Conservation (phyloP, 495 filamentous ascomycete genomes). For the Staphylotrichum longicolle region DNA sequence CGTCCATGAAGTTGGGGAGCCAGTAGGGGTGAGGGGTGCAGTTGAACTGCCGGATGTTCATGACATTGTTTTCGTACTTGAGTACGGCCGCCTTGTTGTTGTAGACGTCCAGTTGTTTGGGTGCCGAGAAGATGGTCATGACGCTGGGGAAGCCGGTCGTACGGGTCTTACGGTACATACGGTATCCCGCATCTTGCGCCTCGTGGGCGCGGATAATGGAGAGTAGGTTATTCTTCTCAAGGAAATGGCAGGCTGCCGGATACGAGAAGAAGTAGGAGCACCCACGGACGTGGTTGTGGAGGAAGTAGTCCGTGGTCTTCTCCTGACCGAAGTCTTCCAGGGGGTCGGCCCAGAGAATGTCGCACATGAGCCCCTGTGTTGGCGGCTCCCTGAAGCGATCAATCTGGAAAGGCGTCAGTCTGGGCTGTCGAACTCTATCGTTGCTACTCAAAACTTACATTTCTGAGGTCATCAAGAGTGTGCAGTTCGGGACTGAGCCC, state of each 20-base stretch:
- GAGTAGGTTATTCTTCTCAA: conserved; percentile 97
- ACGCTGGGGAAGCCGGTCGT: conserved; percentile 98
- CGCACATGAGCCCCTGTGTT: conserved; percentile 97
- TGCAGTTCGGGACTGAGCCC: conserved; percentile 94
- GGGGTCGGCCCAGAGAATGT: conserved; percentile 97
- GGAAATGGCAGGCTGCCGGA: conserved; percentile 93
- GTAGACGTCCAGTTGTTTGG: conserved; percentile 99
- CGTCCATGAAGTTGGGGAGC: conserved; percentile 99
- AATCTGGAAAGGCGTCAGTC: conserved; percentile 58
- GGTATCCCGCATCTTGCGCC: conserved; percentile 95
- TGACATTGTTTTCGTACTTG: conserved; percentile 99
- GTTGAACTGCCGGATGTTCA: conserved; percentile 99
- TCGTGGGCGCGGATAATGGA: conserved; percentile 99
- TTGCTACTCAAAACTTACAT: conserved; percentile 50
- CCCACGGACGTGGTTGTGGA: conserved; percentile 96
- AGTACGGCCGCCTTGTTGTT: conserved; percentile 99
- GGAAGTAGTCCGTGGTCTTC: conserved; percentile 93
- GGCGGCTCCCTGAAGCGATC: conserved; percentile 97
- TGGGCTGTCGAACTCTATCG: neutral
- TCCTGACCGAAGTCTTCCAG: conserved; percentile 99
- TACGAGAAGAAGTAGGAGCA: conserved; percentile 99
- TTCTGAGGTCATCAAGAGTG: conserved; percentile 88
- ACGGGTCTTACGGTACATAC: conserved; percentile 98
- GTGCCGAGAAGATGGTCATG: conserved; percentile 99
- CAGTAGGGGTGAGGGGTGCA: conserved; percentile 99